Evolutionary conservation across 164 flowering plant genomes (phyloP), one percentile per base, ranked within the genome.

Genomic region (Sextonia rubra): DNA sequence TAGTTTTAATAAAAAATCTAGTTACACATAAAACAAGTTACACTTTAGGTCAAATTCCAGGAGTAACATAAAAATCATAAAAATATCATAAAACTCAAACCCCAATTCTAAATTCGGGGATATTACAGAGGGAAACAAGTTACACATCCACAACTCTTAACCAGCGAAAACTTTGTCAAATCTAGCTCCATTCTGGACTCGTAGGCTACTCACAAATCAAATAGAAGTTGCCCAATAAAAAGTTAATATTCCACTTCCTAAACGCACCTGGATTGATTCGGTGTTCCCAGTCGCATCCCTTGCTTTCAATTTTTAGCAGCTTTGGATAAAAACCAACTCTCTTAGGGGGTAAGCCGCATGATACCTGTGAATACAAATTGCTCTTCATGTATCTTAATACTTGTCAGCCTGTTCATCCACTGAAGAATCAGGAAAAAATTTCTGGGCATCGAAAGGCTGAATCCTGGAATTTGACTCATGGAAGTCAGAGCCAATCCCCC

Each of bases 381-480:
- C 52, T 72, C 23, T 29, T 49, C 68, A 47, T 70, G 73, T 23
- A 26, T 12, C 9, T 48, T 72, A 44, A 18, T n/a, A 30, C 47
- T 26, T 1, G 20, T 17, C 49, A 27, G 72, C 25, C 8, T 52
- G 5, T 58, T 78, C 71, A 75, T 22, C 76, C 29, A 82, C 71
- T 64, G 80, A 82, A 69, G 74, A 70, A 24, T 72, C 30, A 0
- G 88, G 74, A 49, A 90, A 85, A 82, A 88, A 88, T 80, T 85
- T 83, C 52, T 77, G 79, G 47, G 88, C 47, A 75, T 89, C 88
- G 44, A 88, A 84, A 12, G 89, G 92, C 79, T 77, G 86, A 71
- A 70, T 81, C 81, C 82, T 80, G 61, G 85, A 69, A 58, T 70
- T 68, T 68, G 84, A 71, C 44, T 79, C 77, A 69, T 68, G 73